Evolutionary conservation across 768 basidiomycete species (phyloP), one percentile per base, ranked within the genome.

Genomic region (Erythrobasidium yunnanense): DNA sequence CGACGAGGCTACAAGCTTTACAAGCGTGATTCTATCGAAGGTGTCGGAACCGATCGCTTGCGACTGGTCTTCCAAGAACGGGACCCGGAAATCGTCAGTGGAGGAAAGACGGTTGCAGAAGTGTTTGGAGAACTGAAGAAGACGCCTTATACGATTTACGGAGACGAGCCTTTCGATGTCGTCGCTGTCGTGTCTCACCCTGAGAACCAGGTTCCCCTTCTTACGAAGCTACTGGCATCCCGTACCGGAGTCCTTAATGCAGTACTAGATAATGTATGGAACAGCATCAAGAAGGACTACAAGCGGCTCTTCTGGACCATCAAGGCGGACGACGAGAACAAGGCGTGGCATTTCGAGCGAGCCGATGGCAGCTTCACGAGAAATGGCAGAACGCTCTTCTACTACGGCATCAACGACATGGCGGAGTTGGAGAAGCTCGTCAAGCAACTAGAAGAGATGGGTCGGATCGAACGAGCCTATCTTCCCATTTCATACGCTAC

Each of bases 1-100:
- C 89, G 95, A 67, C 85, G 95, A 34, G 95, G 95, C 15, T 95
- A 97, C 83, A 96, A 91, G 78, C 86, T 99, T 56, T 88, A 91
- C 84, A 91, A 87, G 78, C 86, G 95, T 71, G 78, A 79, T 66
- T 83, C 81, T 66, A 81, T 96, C 72, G 87, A 90, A 50, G 81
- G 82, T 46, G 83, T 96, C 53, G 93, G 92, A 25, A 85, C 90
- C 22, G 93, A 97, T 77, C 84, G 92, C 60, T 86, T 99, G 76
- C 88, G 95, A 67, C 87, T 90, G 74, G 86, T 95, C 67, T 84
- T 99, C 69, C 87, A 90, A 73, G 91, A 97, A 77, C 88, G 93
- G 67, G 93, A 99, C 75, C 87, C 90, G 7, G 90, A 91, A 51
- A 86, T 99, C 49, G 81, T 86, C 23, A 79, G 84, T 25, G 93